phyloP scores from a whole-genome alignment of 768 basidiomycete species.

The Suillus weaverae region DNA sequence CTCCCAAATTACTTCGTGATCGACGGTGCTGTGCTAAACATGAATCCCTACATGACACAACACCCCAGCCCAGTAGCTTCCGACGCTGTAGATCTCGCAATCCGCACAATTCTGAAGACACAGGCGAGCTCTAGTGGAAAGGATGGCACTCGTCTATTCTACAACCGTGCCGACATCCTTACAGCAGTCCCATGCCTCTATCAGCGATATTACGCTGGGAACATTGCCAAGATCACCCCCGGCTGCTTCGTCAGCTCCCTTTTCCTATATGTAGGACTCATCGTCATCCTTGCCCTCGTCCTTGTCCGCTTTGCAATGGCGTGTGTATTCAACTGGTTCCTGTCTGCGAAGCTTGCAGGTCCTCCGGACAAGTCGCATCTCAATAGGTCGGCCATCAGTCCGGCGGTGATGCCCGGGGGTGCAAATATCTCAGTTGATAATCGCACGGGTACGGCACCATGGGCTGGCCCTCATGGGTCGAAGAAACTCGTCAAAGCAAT shows the following conservation, averaged over 20 bases:
- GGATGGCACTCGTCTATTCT: constrained; percentile 89
- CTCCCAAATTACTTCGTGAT: constrained; percentile 79
- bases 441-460: constrained; percentile 88
- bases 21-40: constrained; percentile 92
- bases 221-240: constrained; percentile 95
- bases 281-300: constrained; percentile 89
- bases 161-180: constrained; percentile 62
- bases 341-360: constrained; percentile 78
- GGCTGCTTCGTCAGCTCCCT: constrained; percentile 92
- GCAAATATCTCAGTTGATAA: constrained; percentile 95
- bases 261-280: constrained; percentile 86
- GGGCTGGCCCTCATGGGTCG: constrained; percentile 63
- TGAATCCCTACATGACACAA: constrained; percentile 78
- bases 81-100: constrained; percentile 80
- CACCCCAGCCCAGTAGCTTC: constrained; percentile 66
- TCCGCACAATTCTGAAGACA: constrained; percentile 68
- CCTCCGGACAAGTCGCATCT: constrained; percentile 73
- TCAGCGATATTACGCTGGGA: constrained; percentile 87
- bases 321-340: constrained; percentile 94
- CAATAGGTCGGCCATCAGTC: constrained; percentile 83
- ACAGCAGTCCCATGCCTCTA: constrained; percentile 77
- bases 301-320: constrained; percentile 95
- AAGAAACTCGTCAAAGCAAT: constrained; percentile 52
- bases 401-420: constrained; percentile 94
- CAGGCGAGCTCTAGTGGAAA: constrained; percentile 60